Conservation (phyloP, 345 rosid genomes). For the Citrus inodora region DNA sequence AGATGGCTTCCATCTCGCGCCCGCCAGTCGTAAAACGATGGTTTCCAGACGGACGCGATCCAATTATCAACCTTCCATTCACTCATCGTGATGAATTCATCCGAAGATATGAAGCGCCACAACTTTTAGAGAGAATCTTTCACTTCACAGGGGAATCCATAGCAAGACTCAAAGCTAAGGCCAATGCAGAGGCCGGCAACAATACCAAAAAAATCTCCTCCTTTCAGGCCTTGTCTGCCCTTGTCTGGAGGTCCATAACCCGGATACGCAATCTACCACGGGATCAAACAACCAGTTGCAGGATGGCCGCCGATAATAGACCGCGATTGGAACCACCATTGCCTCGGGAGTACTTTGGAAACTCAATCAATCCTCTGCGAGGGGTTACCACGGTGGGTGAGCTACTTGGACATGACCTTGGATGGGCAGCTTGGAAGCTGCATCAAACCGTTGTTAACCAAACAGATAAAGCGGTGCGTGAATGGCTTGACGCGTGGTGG, state of each 20-base stretch:
- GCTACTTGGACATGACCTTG: constrained; percentile 44
- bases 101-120: constrained; percentile 36
- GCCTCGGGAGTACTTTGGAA: constrained; percentile 58
- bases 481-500: constrained; percentile 42
- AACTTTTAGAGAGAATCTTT: constrained; percentile 54
- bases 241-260: constrained; percentile 63
- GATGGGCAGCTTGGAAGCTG: constrained; percentile 65
- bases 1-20: constrained; percentile 24
- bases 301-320: constrained; percentile 48
- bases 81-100: constrained; percentile 45
- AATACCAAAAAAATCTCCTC: constrained; percentile 59
- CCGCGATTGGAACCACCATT: constrained; percentile 51
- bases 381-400: constrained; percentile 48
- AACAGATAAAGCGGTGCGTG: constrained; percentile 27
- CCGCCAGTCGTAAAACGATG: constrained; percentile 48
- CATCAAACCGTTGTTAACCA: constrained; percentile 51
- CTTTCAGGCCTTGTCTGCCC: constrained; percentile 61
- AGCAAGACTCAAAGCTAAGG: constrained; percentile 43
- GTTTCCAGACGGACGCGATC: constrained; percentile 51
- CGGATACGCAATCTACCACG: constrained; percentile 34
- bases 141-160: constrained; percentile 57
- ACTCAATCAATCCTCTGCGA: constrained; percentile 37
- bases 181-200: constrained; percentile 33
- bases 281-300: constrained; percentile 43
- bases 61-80: constrained; percentile 46